A percentile compares a stretch with the other conserved stretches of the same genome.
Evolutionary conservation across 805 yeast species (phyloP).

Genomic region (Sugiyamaella valdiviana): DNA sequence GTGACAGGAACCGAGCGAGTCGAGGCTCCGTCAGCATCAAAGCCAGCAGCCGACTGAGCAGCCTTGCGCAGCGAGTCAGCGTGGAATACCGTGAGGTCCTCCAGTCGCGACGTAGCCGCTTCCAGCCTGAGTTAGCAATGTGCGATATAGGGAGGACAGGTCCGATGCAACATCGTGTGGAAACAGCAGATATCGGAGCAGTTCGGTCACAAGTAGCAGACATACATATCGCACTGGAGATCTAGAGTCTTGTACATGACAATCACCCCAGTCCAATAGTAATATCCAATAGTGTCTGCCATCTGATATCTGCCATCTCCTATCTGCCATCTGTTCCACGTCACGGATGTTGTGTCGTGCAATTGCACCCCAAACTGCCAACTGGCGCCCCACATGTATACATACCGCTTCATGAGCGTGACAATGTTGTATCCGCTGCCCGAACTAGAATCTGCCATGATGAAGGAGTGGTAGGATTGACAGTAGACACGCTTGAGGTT

Average conservation of each 20-base stretch:
- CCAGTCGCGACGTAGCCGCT: constrained; percentile 89
- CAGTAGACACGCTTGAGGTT: not conserved
- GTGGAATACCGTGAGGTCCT: constrained; percentile 78
- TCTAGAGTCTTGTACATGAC: no score
- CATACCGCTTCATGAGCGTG: constrained; percentile 63
- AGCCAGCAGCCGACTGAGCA: constrained; percentile 11
- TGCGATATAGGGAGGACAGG: not conserved
- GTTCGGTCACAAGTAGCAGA: not conserved
- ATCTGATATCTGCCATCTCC: no score
- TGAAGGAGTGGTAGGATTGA: not conserved
- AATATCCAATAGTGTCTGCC: no score
- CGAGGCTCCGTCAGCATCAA: constrained; percentile 14
- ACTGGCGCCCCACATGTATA: constrained; percentile 1
- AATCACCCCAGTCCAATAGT: no score
- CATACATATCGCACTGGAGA: not conserved
- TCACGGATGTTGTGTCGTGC: no score
- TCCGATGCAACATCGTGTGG: constrained; percentile 1
- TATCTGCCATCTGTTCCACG: no score
- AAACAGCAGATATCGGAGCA: no score
- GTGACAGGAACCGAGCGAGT: constrained; percentile 20
- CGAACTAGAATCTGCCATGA: constrained; percentile 23
- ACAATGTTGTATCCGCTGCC: constrained; percentile 83
- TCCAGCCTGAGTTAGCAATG: constrained; percentile 55
- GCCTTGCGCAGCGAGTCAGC: constrained; percentile 42
- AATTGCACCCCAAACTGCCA: not conserved